These are phyloP conservation scores for Epichloe hybrida DNA, from an alignment of 2,329 filamentous ascomycete genomes.

Conservation along the genomic window DNA sequence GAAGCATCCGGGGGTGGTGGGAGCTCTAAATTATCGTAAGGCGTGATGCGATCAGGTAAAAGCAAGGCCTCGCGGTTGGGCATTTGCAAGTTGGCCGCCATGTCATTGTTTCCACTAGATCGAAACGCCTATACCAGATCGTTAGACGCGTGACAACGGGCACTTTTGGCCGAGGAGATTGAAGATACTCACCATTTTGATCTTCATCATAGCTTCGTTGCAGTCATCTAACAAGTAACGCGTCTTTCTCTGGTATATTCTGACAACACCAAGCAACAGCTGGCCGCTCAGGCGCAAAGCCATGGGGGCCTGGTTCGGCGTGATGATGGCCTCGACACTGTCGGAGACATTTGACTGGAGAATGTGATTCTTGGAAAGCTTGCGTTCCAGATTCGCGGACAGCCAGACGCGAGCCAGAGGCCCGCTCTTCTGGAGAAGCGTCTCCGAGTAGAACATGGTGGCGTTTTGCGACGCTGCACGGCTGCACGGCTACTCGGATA, in stretches of 20 bases:
- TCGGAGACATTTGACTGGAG: conserved; percentile 88
- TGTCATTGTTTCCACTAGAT: conserved; percentile 85
- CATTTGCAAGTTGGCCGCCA: conserved; percentile 68
- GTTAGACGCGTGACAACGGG: conserved; percentile 15
- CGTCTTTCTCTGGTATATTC: conserved; percentile 95
- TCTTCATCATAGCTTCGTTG: conserved; percentile 93
- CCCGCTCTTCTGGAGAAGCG: conserved; percentile 89
- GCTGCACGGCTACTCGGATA: conserved; percentile 7
- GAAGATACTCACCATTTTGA: conserved; percentile 68
- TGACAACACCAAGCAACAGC: conserved; percentile 84
- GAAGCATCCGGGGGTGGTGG: conserved; percentile 81
- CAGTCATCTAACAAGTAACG: conserved; percentile 94
- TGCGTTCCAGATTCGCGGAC: conserved; percentile 94
- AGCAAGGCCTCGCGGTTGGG: conserved; percentile 78
- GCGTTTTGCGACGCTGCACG: conserved; percentile 17
- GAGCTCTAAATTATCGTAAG: conserved; percentile 65
- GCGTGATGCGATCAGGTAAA: conserved; percentile 83
- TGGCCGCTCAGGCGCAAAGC: conserved; percentile 88
- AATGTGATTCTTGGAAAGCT: conserved; percentile 93
- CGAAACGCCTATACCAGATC: conserved; percentile 61
- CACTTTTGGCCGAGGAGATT: neutral
- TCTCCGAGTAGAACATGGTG: conserved; percentile 95
- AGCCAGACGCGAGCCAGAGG: conserved; percentile 96
- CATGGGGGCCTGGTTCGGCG: conserved; percentile 84
- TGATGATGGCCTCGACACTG: conserved; percentile 91